These are phyloP conservation scores for Aspergillus sparsus DNA, from an alignment of 495 filamentous ascomycete species.

Conservation along the genomic window DNA sequence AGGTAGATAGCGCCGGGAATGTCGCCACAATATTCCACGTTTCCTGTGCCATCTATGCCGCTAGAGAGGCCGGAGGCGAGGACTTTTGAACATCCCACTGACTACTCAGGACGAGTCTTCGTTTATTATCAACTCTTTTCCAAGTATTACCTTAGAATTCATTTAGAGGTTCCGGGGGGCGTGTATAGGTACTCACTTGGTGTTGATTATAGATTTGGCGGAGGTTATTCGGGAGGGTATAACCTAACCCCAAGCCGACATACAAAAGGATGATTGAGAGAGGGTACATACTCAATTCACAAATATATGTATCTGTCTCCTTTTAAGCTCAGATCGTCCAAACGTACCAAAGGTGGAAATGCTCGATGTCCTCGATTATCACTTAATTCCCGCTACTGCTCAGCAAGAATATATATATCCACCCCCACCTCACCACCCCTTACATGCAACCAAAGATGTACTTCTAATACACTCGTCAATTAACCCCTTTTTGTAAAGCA, in stretches of 20 bases:
- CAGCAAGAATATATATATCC: too few species aligned
- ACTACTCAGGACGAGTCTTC: slow-evolving; percentile 10
- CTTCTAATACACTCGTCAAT: too few species aligned
- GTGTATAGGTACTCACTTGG: not conserved
- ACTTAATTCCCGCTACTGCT: too few species aligned
- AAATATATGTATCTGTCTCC: too few species aligned
- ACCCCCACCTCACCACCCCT: too few species aligned
- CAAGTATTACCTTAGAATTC: too few species aligned
- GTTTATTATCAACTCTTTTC: too few species aligned
- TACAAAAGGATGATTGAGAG: not conserved
- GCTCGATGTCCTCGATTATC: too few species aligned
- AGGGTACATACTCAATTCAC: not conserved
- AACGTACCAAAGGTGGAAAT: too few species aligned
- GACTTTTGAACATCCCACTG: slow-evolving; percentile 26
- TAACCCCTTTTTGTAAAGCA: too few species aligned
- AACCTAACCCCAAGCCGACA: not conserved
- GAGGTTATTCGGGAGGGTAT: not conserved
- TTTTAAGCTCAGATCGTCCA: too few species aligned
- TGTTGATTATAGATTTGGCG: slow-evolving; percentile 3
- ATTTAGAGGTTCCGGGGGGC: not conserved
- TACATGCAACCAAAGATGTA: too few species aligned
- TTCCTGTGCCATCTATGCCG: slow-evolving; percentile 19
- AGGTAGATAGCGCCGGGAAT: slow-evolving; percentile 35
- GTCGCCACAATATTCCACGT: slow-evolving; percentile 34
- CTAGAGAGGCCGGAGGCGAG: slow-evolving; percentile 32